Conservation (phyloP, 1,284 basidiomycete species). For the Golubevia pallescens region DNA sequence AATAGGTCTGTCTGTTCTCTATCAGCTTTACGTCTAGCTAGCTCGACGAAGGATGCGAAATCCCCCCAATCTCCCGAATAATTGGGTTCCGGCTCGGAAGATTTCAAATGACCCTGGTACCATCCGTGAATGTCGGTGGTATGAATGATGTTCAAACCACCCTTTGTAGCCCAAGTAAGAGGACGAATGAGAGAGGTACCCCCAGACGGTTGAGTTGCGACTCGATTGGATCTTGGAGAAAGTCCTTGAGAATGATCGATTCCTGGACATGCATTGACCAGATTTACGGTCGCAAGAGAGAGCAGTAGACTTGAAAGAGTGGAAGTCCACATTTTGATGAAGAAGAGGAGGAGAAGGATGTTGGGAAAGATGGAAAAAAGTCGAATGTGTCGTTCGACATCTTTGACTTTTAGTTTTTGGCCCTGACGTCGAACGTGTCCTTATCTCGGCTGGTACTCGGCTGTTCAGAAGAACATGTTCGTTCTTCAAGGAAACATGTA, state of each 20-base stretch:
- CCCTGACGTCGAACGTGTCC: no score
- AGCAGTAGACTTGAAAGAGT: not conserved
- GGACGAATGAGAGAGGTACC: constrained; percentile 21
- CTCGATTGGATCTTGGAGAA: constrained; percentile 9
- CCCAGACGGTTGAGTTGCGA: constrained; percentile 19
- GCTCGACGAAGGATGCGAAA: constrained; percentile 50
- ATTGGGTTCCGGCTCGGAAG: constrained; percentile 51
- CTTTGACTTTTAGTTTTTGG: no score
- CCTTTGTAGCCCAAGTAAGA: constrained; percentile 30
- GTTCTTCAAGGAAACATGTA: no score
- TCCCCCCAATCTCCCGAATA: constrained; percentile 49
- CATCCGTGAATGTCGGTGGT: constrained; percentile 58
- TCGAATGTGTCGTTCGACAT: no score
- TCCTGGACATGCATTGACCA: constrained; percentile 11
- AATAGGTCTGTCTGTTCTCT: constrained; percentile 47
- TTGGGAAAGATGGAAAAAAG: not conserved
- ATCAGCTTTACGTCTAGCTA: constrained; percentile 34
- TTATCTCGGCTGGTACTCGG: no score
- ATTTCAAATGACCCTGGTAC: constrained; percentile 44
- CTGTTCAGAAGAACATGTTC: no score
- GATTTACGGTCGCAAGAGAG: not conserved
- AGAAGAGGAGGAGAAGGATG: no score
- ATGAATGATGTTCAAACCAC: constrained; percentile 41
- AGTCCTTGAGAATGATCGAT: constrained; percentile 12
- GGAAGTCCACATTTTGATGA: not conserved